Percentiles rank a stretch among this genome's conserved stretches.
phyloP scores from a whole-genome alignment of 176 grass and related monocot genomes.

The Juncus effusus region DNA sequence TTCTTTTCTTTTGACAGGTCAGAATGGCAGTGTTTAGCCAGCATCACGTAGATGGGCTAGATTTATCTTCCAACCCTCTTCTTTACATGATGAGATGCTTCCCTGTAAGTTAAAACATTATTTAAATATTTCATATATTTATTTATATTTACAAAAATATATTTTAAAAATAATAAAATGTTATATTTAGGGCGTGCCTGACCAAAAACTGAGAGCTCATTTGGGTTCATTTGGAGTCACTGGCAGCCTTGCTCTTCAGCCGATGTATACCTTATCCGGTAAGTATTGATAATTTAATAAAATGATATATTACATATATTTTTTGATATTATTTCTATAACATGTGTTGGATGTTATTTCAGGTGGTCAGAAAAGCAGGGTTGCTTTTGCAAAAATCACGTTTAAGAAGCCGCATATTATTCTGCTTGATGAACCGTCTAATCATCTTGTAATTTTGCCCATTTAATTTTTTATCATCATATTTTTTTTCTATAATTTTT shows the following conservation, averaged over 20 bases:
- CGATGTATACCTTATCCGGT: constrained; percentile 97
- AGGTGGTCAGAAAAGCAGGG: constrained; percentile 98
- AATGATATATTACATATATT: not conserved
- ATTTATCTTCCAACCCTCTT: constrained; percentile 84
- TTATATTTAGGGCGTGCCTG: constrained; percentile 71
- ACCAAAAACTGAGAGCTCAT: constrained; percentile 92
- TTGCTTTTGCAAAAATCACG: constrained; percentile 92
- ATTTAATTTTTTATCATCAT: not conserved
- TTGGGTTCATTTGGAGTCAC: constrained; percentile 84
- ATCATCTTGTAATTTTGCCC: constrained; percentile 73
- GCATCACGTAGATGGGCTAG: constrained; percentile 95
- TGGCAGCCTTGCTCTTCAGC: constrained; percentile 86
- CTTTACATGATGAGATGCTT: constrained; percentile 97
- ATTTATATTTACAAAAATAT: no score
- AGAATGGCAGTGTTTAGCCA: constrained; percentile 98
- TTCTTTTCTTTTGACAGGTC: constrained; percentile 36
- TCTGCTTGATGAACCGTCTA: constrained; percentile 93
- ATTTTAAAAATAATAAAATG: not conserved
- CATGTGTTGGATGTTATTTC: constrained; percentile 13
- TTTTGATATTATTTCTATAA: no score
- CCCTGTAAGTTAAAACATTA: constrained; percentile 52
- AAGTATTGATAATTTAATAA: constrained; percentile 1
- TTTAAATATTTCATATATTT: not conserved
- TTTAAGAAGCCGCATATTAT: constrained; percentile 98
- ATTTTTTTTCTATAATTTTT: constrained; percentile 13